Conservation (phyloP, 2,329 filamentous ascomycete species). For the Fusarium redolens region DNA sequence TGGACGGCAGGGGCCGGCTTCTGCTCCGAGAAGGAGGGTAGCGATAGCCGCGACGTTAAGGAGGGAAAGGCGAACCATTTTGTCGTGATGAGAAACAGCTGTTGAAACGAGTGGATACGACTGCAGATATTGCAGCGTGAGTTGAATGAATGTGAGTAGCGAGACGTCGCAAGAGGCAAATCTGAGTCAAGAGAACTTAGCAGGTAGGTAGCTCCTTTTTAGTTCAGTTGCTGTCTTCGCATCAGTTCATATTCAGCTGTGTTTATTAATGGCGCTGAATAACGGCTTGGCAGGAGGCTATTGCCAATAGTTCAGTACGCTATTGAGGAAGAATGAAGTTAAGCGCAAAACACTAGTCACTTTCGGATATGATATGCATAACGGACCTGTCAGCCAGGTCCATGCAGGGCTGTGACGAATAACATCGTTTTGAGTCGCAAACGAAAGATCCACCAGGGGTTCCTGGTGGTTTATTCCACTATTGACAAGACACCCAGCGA, state of each 20-base stretch:
- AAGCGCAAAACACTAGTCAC: not conserved
- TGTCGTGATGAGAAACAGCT: not conserved
- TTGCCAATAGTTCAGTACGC: not conserved
- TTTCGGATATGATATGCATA: accelerated
- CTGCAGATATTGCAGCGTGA: not conserved
- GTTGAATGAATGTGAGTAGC: not conserved
- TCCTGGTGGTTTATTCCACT: no score
- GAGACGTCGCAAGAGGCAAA: not conserved
- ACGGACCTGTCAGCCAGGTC: accelerated
- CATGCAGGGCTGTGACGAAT: not conserved
- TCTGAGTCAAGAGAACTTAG: not conserved
- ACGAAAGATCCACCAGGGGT: no score
- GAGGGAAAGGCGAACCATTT: not conserved
- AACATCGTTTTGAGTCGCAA: no score
- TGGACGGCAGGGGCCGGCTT: not conserved
- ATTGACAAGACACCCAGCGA: no score
- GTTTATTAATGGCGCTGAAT: not conserved
- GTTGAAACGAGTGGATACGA: not conserved
- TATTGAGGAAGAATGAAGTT: not conserved
- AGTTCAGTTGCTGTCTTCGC: no score
- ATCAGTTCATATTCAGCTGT: no score
- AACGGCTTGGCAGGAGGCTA: not conserved
- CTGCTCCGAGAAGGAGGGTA: not conserved
- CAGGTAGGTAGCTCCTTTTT: not conserved
- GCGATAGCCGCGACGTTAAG: not conserved